Conservation (phyloP, 441 rosid species). For the Erodium moschatum region DNA sequence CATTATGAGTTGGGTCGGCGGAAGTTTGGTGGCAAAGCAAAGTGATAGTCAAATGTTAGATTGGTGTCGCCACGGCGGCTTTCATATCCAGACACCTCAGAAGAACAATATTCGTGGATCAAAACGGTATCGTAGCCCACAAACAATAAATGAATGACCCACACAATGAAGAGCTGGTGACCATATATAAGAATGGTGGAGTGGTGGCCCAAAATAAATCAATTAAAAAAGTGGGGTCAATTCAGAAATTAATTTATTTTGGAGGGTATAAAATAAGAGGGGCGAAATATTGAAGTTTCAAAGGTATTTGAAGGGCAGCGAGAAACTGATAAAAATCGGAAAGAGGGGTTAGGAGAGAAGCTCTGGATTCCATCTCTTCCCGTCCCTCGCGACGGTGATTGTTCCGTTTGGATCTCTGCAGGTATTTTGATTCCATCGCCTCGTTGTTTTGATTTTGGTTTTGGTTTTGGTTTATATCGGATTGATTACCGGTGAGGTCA, state of each 20-base stretch:
- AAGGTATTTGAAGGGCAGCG: neutral
- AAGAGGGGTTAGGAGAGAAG: conserved; percentile 23
- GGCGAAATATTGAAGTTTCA: neutral
- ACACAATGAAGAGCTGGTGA: neutral
- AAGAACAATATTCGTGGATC: neutral
- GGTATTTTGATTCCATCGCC: conserved; percentile 25
- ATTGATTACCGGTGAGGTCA: neutral
- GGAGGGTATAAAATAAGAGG: neutral
- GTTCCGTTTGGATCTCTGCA: conserved; percentile 59
- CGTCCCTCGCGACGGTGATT: conserved; percentile 74
- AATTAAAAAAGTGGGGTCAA: neutral
- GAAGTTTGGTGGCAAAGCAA: too few species aligned
- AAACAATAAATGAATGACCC: neutral
- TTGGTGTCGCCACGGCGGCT: too few species aligned
- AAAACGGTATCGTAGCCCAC: neutral
- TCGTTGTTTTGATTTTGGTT: neutral
- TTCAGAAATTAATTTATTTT: neutral
- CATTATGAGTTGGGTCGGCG: too few species aligned
- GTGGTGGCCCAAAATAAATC: too few species aligned
- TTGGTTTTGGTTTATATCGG: neutral
- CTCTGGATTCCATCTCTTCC: conserved; percentile 57
- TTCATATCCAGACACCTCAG: too few species aligned
- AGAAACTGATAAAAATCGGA: neutral
- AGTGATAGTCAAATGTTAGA: too few species aligned
- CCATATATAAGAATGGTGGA: too few species aligned